Conservation (phyloP, 352 stramenopile genomes). For the Pythium aristosporum region DNA sequence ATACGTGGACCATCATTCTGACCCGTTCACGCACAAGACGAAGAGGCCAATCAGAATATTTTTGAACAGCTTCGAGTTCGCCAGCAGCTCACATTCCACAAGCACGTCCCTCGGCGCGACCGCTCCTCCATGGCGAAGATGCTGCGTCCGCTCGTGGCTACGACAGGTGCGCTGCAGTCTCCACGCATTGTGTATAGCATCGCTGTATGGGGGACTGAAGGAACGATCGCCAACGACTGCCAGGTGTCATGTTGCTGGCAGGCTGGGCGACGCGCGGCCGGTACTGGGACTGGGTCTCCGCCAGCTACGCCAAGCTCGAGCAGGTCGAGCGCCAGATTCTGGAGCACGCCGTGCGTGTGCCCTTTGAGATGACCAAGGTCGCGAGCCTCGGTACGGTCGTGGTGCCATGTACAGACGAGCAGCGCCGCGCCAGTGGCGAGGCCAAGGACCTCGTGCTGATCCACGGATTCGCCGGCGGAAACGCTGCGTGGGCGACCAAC, state of each 20-base stretch:
- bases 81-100: neutral
- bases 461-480: constrained; percentile 78
- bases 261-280: constrained; percentile 54
- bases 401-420: constrained; percentile 66
- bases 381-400: constrained; percentile 76
- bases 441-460: constrained; percentile 79
- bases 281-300: constrained; percentile 75
- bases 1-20: constrained; percentile 6
- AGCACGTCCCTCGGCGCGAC: neutral
- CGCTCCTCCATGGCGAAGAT: constrained; percentile 8
- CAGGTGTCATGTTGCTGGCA: constrained; percentile 49
- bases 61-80: neutral
- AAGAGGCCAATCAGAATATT: constrained; percentile 12
- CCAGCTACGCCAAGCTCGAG: constrained; percentile 66
- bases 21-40: constrained; percentile 1
- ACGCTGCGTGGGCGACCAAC: constrained; percentile 85
- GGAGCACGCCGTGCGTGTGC: constrained; percentile 35
- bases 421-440: constrained; percentile 33
- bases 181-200: neutral
- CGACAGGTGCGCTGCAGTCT: constrained; percentile 19
- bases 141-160: constrained; percentile 19
- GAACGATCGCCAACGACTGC: neutral
- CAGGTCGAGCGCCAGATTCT: constrained; percentile 64
- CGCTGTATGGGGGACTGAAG: neutral
- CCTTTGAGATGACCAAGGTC: constrained; percentile 81